Evolutionary conservation across 1,284 basidiomycete genomes (phyloP), one percentile per base, ranked within the genome.

Genomic region (Boletus smithii): DNA sequence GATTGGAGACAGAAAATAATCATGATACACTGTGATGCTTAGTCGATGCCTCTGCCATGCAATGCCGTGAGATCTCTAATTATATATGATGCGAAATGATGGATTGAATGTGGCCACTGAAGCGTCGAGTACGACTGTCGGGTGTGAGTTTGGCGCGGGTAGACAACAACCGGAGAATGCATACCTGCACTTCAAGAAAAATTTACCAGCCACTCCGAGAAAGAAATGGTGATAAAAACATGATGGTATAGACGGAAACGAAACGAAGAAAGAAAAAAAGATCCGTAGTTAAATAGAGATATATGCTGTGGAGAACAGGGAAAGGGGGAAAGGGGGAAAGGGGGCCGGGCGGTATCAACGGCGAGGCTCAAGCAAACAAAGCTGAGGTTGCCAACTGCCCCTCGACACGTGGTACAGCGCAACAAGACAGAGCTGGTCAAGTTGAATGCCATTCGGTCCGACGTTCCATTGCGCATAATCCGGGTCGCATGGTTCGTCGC

Each of bases 341-440:
- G 8, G 20, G 30, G 8, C 7, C 8, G 11, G 18, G 6, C 7
- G 10, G 31, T 4, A 48, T 61, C 36, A 61, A 27, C 6, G 45
- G 23, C 32, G 52, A 43, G 50, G 51, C 10, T 18, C 29, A n/a
- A 57, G 44, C 46, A 67, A 46, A 42, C 65, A 66, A 16, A 67
- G 42, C 7, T 46, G n/a, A 9, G 62, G 66, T 27, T 68, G 62
- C 62, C 66, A 64, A 24, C 62, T 68, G 16, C 66, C 62, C 42
- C 8, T 51, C 1, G 62, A 64, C 16, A 64, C 64, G 5, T 53
- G 62, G 13, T 51, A 57, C 14, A 64, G 29, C 11, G 48, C 46
- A 7, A 68, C 54, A 4, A 64, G 59, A 44, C 54, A 62, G 18
- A 64, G 39, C 30, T 64, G 53, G 4, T 56, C 40, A 5, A 64